Evolutionary conservation across 208 protist species (phyloP).

Genomic region (Trypanosomatidae sp.): DNA sequence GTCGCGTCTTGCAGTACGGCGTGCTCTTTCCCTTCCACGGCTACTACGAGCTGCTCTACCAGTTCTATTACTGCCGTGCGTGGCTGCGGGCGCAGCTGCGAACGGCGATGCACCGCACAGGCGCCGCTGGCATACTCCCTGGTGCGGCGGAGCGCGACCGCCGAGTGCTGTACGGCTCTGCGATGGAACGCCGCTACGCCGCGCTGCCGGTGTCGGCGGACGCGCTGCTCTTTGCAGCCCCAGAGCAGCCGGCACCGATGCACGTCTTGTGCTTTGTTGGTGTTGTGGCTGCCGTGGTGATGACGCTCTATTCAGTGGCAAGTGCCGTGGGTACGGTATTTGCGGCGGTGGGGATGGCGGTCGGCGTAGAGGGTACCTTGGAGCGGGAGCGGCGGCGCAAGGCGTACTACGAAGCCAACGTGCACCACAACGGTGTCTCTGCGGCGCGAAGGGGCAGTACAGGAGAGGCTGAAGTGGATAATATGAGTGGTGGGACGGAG

Average conservation of each 20-base stretch:
- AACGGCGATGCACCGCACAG: not conserved
- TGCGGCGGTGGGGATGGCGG: constrained; percentile 25
- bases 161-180: constrained; percentile 28
- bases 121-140: too few relatives aligned
- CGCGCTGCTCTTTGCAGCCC: constrained; percentile 59
- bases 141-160: too few relatives aligned
- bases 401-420: too few relatives aligned
- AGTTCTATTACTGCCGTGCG: constrained; percentile 33
- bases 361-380: constrained; percentile 27
- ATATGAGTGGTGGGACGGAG: too few relatives aligned
- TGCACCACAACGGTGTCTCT: too few relatives aligned
- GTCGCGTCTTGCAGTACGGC: constrained; percentile 42
- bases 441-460: too few relatives aligned
- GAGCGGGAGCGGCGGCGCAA: constrained; percentile 14
- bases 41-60: constrained; percentile 58
- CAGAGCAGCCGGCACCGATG: constrained; percentile 27
- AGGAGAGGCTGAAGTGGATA: too few relatives aligned
- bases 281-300: constrained; percentile 15
- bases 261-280: constrained; percentile 39
- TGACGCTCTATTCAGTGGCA: constrained; percentile 41
- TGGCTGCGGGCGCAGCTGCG: constrained; percentile 15
- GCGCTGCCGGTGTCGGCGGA: constrained; percentile 37
- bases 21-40: constrained; percentile 66
- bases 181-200: constrained; percentile 29
- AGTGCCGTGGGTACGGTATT: constrained; percentile 25